Evolutionary conservation across 2,329 filamentous ascomycete species (phyloP).

Genomic region (Hymenoscyphus fructigenus): DNA sequence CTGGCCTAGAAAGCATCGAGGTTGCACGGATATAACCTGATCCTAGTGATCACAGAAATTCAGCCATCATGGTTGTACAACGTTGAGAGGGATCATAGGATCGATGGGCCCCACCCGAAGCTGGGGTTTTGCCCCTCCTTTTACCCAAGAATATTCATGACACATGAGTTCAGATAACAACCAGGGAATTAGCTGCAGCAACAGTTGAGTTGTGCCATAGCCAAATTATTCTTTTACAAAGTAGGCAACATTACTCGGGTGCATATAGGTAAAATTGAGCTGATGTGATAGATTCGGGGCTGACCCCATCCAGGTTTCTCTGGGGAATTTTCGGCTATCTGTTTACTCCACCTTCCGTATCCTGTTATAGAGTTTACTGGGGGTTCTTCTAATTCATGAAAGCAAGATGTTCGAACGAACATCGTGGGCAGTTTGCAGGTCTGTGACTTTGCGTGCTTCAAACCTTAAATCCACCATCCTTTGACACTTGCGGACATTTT

Average conservation of each 20-base stretch:
- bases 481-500: neutral
- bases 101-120: neutral
- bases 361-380: neutral
- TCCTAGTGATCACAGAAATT: neutral
- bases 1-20: neutral
- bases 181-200: neutral
- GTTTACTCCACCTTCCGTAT: neutral
- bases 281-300: neutral
- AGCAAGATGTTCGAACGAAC: neutral
- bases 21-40: neutral
- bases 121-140: neutral
- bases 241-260: neutral
- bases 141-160: no score
- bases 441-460: conserved; percentile 4
- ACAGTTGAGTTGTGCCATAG: neutral
- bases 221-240: neutral
- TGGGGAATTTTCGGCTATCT: neutral
- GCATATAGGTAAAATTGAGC: neutral
- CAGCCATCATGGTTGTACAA: neutral
- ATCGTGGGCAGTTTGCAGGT: neutral
- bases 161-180: no score
- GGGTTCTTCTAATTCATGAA: neutral
- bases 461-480: neutral
- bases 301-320: neutral
- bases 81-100: neutral